Conservation (phyloP, 2,329 filamentous ascomycete species). For the Pseudogymnoascus sp. region DNA sequence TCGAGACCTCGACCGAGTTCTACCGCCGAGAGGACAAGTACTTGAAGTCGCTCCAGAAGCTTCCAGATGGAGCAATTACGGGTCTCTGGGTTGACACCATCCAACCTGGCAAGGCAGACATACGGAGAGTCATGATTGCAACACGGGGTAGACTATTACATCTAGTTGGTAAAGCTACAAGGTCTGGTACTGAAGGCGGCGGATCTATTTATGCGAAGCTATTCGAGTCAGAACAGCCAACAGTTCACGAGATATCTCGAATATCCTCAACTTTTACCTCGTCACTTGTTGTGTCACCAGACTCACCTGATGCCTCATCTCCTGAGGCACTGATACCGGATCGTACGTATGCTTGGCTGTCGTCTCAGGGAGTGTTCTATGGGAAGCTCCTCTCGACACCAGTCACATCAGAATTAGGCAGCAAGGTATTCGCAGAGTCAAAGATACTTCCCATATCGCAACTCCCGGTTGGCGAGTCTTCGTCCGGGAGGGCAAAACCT, state of each 20-base stretch:
- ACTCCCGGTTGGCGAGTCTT: conserved; percentile 60
- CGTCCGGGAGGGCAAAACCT: conserved; percentile 56
- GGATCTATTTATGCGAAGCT: conserved; percentile 79
- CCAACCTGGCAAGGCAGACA: conserved; percentile 56
- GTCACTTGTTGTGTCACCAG: conserved; percentile 68
- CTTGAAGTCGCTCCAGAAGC: conserved; percentile 73
- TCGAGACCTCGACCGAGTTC: conserved; percentile 91
- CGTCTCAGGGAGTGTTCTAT: conserved; percentile 77
- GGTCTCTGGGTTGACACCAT: conserved; percentile 79
- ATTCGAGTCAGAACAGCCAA: conserved; percentile 80
- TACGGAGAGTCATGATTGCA: conserved; percentile 70
- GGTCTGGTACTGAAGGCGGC: conserved; percentile 67
- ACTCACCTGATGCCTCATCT: conserved; percentile 49
- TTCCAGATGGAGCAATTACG: conserved; percentile 74
- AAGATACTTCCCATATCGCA: conserved; percentile 70
- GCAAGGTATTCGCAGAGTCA: conserved; percentile 69
- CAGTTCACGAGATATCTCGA: conserved; percentile 63
- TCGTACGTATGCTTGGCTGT: conserved; percentile 83
- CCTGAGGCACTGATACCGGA: conserved; percentile 55
- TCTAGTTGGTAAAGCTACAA: conserved; percentile 69
- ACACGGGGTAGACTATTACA: conserved; percentile 75
- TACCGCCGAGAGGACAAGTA: conserved; percentile 94
- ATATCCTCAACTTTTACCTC: conserved; percentile 55
- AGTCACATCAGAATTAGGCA: conserved; percentile 57
- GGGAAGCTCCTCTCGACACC: conserved; percentile 66